These are phyloP conservation scores for Fraxinus ornus DNA, from an alignment of 305 asterid species.

Conservation along the genomic window DNA sequence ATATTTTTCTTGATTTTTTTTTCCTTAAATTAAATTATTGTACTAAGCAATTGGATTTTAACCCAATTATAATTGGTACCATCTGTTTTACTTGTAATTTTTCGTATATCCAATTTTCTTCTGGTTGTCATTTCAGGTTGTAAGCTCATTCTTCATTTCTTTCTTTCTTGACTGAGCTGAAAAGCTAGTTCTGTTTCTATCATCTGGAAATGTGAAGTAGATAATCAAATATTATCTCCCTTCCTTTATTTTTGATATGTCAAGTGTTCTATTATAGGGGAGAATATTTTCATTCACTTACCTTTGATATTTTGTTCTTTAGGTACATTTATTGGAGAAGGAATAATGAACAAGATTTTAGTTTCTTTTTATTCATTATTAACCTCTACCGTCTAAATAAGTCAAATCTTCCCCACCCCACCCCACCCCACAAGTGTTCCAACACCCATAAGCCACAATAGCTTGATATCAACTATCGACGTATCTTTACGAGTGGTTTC, in stretches of 20 bases:
- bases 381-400: too few relatives aligned
- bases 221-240: background rate
- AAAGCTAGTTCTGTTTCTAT: background rate
- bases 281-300: background rate
- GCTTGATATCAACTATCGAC: background rate
- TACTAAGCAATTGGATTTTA: background rate
- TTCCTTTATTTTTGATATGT: background rate
- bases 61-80: background rate
- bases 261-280: background rate
- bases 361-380: too few relatives aligned
- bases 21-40: background rate
- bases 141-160: background rate
- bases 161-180: background rate
- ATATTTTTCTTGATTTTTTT: background rate
- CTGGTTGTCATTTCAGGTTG: background rate
- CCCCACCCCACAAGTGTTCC: too few relatives aligned
- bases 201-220: background rate
- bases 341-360: background rate
- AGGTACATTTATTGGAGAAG: background rate
- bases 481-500: background rate
- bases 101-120: background rate
- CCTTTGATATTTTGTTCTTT: background rate
- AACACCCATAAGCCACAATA: background rate
- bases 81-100: background rate
- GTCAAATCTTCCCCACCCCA: background rate